Evolutionary conservation across 305 asterid species (phyloP).

Genomic region (Caryopteris hybrid): DNA sequence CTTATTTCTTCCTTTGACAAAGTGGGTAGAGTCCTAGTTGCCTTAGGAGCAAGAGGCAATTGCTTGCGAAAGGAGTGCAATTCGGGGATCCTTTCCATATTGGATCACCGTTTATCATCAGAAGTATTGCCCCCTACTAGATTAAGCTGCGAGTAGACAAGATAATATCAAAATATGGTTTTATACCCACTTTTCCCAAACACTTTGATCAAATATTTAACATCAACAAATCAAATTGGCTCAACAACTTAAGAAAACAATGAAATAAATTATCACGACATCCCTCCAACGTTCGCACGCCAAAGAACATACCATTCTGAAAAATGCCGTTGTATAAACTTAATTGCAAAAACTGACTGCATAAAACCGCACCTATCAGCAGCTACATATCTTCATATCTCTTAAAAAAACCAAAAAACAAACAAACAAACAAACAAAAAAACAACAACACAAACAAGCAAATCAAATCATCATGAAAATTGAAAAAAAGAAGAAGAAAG

Average conservation of each 20-base stretch:
- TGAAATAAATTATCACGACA: background rate
- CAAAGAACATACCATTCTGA: conserved; percentile 1
- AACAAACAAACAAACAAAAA: too few relatives aligned
- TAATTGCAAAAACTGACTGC: background rate
- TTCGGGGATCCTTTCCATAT: conserved; percentile 70
- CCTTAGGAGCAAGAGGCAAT: conserved; percentile 35
- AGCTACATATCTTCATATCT: background rate
- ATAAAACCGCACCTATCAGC: background rate
- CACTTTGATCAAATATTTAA: conserved; percentile 5
- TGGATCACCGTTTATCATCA: conserved; percentile 51
- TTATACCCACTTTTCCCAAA: conserved; percentile 10
- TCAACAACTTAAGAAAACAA: background rate
- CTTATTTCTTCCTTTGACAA: conserved; percentile 37
- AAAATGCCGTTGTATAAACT: background rate
- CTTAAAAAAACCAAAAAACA: background rate
- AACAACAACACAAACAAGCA: too few relatives aligned
- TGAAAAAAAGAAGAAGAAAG: background rate
- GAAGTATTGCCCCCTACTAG: conserved; percentile 21
- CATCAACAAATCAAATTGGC: conserved; percentile 2
- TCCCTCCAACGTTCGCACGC: conserved; percentile 15
- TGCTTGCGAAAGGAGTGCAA: conserved; percentile 48
- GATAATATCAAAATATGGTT: background rate
- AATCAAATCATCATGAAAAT: too few relatives aligned
- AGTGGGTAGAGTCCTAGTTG: conserved; percentile 27
- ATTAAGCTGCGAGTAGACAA: conserved; percentile 31